Percentiles rank a stretch among this genome's conserved stretches.
Conservation (phyloP, 2,329 filamentous ascomycete species). For the Phyllosticta citribraziliensis region DNA sequence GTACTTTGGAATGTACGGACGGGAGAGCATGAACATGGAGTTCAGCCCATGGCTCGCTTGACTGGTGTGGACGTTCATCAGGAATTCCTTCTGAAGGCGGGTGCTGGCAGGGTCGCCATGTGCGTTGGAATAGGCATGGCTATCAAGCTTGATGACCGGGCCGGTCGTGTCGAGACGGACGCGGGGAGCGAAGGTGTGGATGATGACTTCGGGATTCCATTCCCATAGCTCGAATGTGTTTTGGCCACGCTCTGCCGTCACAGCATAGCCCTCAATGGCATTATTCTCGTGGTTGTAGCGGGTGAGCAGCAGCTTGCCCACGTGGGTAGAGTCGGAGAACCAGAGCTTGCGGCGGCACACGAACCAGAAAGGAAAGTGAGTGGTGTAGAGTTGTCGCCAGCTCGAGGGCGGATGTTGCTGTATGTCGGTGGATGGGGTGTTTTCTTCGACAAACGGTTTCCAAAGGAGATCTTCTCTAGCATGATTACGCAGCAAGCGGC, state of each 20-base stretch:
- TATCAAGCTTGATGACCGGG: slow-evolving; percentile 46
- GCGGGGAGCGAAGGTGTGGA: slow-evolving; percentile 62
- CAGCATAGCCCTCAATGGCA: slow-evolving; percentile 69
- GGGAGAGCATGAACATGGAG: slow-evolving; percentile 59
- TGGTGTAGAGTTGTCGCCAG: slow-evolving; percentile 62
- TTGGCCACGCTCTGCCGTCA: slow-evolving; percentile 43
- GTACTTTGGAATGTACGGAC: slow-evolving; percentile 35
- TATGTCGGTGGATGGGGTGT: slow-evolving; percentile 43
- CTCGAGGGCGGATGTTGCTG: slow-evolving; percentile 48
- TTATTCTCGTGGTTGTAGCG: slow-evolving; percentile 64
- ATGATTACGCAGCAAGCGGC: slow-evolving; percentile 48
- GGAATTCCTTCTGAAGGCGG: slow-evolving; percentile 42
- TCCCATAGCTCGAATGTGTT: slow-evolving; percentile 54
- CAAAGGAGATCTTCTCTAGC: slow-evolving; percentile 61
- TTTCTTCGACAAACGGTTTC: slow-evolving; percentile 58
- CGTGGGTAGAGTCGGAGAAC: slow-evolving; percentile 68
- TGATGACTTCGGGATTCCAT: slow-evolving; percentile 53
- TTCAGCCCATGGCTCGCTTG: slow-evolving; percentile 37
- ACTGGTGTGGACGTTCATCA: slow-evolving; percentile 33
- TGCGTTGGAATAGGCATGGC: slow-evolving; percentile 18
- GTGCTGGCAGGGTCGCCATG: slow-evolving; percentile 15
- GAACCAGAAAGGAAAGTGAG: slow-evolving; percentile 78
- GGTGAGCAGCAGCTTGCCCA: slow-evolving; percentile 65
- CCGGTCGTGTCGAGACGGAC: slow-evolving; percentile 65
- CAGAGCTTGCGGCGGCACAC: slow-evolving; percentile 70